Percentiles rank a stretch among this genome's conserved stretches.
phyloP scores from a whole-genome alignment of 2,329 filamentous ascomycete species.

The Calonectria henricotiae region DNA sequence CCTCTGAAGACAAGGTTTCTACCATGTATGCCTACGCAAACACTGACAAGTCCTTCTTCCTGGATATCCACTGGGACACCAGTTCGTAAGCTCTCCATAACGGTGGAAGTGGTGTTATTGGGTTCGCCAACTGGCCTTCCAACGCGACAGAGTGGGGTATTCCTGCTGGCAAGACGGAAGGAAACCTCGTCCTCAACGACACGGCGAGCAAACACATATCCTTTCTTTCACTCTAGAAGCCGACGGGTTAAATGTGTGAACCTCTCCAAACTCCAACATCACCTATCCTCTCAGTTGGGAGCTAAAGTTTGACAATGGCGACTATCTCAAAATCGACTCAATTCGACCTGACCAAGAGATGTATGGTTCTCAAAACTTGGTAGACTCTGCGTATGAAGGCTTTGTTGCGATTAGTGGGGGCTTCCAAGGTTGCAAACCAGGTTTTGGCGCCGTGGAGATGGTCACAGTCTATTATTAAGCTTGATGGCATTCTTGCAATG shows the following conservation, averaged over 20 bases:
- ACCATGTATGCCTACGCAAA: not conserved
- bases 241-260: not conserved
- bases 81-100: not conserved
- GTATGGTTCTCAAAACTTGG: not conserved
- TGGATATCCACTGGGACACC: not conserved
- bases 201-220: not conserved
- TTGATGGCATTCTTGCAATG: not conserved
- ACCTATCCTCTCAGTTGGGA: slow-evolving; percentile 6
- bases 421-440: not conserved
- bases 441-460: slow-evolving; percentile 10
- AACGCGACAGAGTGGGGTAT: slow-evolving; percentile 4
- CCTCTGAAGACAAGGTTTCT: not conserved
- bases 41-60: not conserved
- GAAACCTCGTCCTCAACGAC: not conserved
- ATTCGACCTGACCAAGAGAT: not conserved
- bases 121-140: not conserved
- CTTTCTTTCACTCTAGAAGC: not conserved
- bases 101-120: not conserved
- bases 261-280: not conserved
- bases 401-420: not conserved
- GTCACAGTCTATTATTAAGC: not conserved
- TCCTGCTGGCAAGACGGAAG: slow-evolving; percentile 3
- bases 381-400: slow-evolving; percentile 5
- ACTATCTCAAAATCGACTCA: not conserved
- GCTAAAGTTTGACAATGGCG: slow-evolving; percentile 11